phyloP scores from a whole-genome alignment of 2,329 filamentous ascomycete genomes.

The Cladosporium sp. region DNA sequence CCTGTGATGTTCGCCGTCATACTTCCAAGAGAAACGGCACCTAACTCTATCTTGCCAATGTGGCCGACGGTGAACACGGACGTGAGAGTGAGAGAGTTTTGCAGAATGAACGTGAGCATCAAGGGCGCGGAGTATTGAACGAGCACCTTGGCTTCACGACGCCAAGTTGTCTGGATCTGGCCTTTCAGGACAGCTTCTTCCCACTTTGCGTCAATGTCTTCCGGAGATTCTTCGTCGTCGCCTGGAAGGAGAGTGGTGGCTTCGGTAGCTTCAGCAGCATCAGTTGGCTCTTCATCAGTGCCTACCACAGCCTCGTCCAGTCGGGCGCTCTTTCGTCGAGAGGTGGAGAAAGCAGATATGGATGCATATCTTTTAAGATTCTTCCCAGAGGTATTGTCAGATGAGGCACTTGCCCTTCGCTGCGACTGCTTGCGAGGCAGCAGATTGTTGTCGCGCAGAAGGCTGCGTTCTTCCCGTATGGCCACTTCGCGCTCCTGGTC shows the following conservation, averaged over 20 bases:
- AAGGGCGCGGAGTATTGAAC: slow-evolving; percentile 46
- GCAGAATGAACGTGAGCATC: slow-evolving; percentile 51
- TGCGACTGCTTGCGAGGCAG: slow-evolving; percentile 55
- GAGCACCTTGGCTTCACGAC: slow-evolving; percentile 81
- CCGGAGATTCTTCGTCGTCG: slow-evolving; percentile 44
- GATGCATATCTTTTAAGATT: slow-evolving; percentile 27
- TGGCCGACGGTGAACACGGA: slow-evolving; percentile 52
- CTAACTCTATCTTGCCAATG: slow-evolving; percentile 50
- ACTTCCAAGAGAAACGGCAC: slow-evolving; percentile 48
- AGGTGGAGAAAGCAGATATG: slow-evolving; percentile 19
- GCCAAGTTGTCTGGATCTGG: slow-evolving; percentile 86
- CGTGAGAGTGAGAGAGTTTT: slow-evolving; percentile 50
- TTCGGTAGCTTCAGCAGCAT: slow-evolving; percentile 41
- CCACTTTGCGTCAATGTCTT: slow-evolving; percentile 72
- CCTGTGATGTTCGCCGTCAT: slow-evolving; percentile 54
- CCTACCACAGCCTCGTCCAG: slow-evolving; percentile 24
- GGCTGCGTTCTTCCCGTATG: slow-evolving; percentile 57
- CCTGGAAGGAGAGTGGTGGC: slow-evolving; percentile 49
- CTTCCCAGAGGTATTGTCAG: slow-evolving; percentile 22
- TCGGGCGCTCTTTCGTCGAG: slow-evolving; percentile 16
- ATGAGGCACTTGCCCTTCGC: slow-evolving; percentile 25
- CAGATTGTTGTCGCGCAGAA: slow-evolving; percentile 61
- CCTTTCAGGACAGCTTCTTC: slow-evolving; percentile 80
- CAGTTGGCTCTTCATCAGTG: slow-evolving; percentile 17
- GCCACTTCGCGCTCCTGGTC: slow-evolving; percentile 56